phyloP scores from a whole-genome alignment of 768 basidiomycete genomes.

The Amyloporia xantha region DNA sequence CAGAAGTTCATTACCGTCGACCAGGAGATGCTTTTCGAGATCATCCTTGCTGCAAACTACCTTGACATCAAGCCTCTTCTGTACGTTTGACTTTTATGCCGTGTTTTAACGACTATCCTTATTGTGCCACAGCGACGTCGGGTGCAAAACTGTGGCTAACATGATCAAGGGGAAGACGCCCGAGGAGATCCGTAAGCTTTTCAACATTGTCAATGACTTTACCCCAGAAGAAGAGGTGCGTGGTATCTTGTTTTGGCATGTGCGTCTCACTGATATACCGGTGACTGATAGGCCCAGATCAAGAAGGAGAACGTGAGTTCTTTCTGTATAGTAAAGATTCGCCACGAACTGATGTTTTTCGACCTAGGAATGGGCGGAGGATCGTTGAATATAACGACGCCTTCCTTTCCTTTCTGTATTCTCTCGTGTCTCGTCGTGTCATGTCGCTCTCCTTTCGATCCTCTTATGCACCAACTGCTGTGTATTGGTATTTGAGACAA shows the following conservation, averaged over 20 bases:
- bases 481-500: background rate
- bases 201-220: conserved; percentile 97
- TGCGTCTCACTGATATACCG: conserved; percentile 5
- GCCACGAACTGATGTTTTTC: conserved; percentile 7
- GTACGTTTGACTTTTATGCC: conserved; percentile 39
- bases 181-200: conserved; percentile 97
- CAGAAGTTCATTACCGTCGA: conserved; percentile 98
- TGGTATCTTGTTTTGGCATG: conserved; percentile 1
- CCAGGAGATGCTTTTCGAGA: conserved; percentile 99
- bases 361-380: conserved; percentile 85
- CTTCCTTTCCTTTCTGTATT: background rate
- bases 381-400: conserved; percentile 43
- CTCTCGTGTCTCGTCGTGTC: too few relatives aligned
- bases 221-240: conserved; percentile 97
- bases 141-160: conserved; percentile 98
- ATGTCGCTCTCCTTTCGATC: background rate
- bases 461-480: background rate
- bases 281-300: conserved; percentile 73
- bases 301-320: conserved; percentile 94
- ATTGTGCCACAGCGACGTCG: conserved; percentile 64
- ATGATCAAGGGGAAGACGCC: conserved; percentile 99
- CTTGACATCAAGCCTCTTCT: conserved; percentile 98
- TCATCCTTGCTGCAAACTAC: conserved; percentile 99
- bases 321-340: background rate
- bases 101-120: background rate